A percentile compares a stretch with the other conserved stretches of the same genome.
Evolutionary conservation across 2,329 filamentous ascomycete species (phyloP).

Genomic region (Raffaelea arxii): DNA sequence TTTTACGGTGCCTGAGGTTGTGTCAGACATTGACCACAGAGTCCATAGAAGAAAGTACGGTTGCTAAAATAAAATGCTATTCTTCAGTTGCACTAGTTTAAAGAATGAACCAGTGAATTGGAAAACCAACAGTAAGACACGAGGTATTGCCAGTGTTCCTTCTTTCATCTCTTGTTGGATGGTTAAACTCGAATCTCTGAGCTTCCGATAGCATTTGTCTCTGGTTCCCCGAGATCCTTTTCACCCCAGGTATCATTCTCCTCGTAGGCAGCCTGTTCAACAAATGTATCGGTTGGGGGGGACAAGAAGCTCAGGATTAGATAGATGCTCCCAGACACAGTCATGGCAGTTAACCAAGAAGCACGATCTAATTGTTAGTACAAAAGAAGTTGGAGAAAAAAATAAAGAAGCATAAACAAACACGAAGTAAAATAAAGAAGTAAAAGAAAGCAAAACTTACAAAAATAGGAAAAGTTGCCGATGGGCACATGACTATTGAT

Average conservation of each 20-base stretch:
- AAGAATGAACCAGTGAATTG: too few relatives aligned
- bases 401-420: background rate
- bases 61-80: too few relatives aligned
- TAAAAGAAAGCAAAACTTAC: background rate
- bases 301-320: background rate
- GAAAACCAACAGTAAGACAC: too few relatives aligned
- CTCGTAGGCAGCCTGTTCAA: constrained; percentile 1
- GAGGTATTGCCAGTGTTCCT: too few relatives aligned
- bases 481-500: constrained; percentile 1
- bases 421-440: background rate
- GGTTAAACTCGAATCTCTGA: too few relatives aligned
- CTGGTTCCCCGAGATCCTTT: background rate
- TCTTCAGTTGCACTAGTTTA: too few relatives aligned
- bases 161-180: too few relatives aligned
- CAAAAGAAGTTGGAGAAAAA: background rate
- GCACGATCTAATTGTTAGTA: background rate
- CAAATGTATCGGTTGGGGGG: constrained; percentile 2
- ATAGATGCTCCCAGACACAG: constrained; percentile 1
- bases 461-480: constrained; percentile 5
- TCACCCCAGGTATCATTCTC: constrained; percentile 1
- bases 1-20: too few relatives aligned
- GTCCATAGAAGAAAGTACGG: too few relatives aligned
- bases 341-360: constrained; percentile 3
- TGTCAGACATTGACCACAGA: too few relatives aligned
- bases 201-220: too few relatives aligned